Conservation (phyloP, 345 rosid genomes). For the Melaleuca quinquenervia region DNA sequence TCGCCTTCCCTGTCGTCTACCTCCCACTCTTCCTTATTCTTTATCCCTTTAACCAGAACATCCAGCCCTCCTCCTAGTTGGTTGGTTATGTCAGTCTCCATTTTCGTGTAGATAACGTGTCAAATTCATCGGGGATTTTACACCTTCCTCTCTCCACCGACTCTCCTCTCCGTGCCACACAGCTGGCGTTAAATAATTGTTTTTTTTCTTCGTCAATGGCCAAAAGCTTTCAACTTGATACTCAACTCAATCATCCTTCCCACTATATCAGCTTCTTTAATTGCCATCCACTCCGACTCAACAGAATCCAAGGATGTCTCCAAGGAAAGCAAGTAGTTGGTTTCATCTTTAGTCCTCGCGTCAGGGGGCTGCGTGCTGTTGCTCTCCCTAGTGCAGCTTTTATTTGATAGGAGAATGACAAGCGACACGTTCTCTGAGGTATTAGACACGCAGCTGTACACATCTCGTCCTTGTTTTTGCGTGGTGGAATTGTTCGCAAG, state of each 20-base stretch:
- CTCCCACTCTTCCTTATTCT: background rate
- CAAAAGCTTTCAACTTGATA: conserved; percentile 35
- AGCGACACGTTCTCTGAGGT: conserved; percentile 19
- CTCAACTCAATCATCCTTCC: conserved; percentile 24
- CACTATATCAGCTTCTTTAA: conserved; percentile 23
- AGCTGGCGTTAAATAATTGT: conserved; percentile 26
- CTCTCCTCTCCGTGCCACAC: conserved; percentile 31
- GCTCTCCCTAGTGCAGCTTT: conserved; percentile 28
- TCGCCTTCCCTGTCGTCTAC: conserved; percentile 20
- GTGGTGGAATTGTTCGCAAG: conserved; percentile 22
- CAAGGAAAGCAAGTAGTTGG: conserved; percentile 5
- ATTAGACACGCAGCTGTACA: conserved; percentile 39
- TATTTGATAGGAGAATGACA: conserved; percentile 18
- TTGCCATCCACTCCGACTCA: conserved; percentile 14
- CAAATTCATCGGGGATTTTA: conserved; percentile 6
- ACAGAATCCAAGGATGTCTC: background rate
- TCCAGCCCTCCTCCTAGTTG: background rate
- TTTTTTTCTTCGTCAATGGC: conserved; percentile 27
- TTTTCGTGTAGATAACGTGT: background rate
- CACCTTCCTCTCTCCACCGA: conserved; percentile 30
- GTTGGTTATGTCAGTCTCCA: background rate
- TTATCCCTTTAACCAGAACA: background rate
- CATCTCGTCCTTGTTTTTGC: conserved; percentile 19
- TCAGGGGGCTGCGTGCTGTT: conserved; percentile 27
- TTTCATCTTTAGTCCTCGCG: conserved; percentile 20